These are phyloP conservation scores for Balamuthia mandrillaris DNA, from an alignment of 208 protist genomes.

Conservation along the genomic window DNA sequence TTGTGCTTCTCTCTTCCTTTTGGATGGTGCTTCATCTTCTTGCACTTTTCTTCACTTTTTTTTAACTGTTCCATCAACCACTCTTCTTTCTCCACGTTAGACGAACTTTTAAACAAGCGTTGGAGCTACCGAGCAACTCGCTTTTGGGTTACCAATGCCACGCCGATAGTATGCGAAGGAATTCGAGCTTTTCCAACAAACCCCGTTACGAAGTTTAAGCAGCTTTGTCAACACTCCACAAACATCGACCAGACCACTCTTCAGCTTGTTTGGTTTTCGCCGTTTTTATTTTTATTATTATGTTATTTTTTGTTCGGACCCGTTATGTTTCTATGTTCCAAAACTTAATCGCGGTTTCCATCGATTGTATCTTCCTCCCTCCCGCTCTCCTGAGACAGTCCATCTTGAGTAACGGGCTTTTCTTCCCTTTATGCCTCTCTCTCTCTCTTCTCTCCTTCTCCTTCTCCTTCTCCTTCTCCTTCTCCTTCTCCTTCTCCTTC, in stretches of 20 bases:
- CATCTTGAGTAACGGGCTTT: not conserved
- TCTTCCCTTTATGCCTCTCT: not conserved
- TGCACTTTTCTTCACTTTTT: not conserved
- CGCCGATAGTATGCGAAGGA: constrained; percentile 29
- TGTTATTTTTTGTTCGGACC: too few relatives aligned
- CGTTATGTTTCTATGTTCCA: too few relatives aligned
- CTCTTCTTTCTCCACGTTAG: not conserved
- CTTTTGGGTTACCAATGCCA: constrained; percentile 26
- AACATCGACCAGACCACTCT: too few relatives aligned
- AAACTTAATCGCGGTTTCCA: too few relatives aligned
- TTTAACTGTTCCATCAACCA: not conserved
- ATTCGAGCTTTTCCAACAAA: constrained; percentile 1
- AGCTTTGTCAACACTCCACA: not conserved
- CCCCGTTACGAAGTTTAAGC: constrained; percentile 45
- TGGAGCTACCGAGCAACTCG: constrained; percentile 3
- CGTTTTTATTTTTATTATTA: too few relatives aligned
- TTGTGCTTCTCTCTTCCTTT: not conserved
- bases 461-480: too few relatives aligned
- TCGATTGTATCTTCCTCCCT: too few relatives aligned
- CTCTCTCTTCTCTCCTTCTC: not conserved
- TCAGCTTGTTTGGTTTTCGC: too few relatives aligned
- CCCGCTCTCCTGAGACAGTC: too few relatives aligned
- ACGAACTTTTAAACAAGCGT: not conserved
- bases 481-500: not conserved
- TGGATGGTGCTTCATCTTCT: not conserved